phyloP scores from a whole-genome alignment of 305 asterid genomes.

The Fraxinus latifolia region DNA sequence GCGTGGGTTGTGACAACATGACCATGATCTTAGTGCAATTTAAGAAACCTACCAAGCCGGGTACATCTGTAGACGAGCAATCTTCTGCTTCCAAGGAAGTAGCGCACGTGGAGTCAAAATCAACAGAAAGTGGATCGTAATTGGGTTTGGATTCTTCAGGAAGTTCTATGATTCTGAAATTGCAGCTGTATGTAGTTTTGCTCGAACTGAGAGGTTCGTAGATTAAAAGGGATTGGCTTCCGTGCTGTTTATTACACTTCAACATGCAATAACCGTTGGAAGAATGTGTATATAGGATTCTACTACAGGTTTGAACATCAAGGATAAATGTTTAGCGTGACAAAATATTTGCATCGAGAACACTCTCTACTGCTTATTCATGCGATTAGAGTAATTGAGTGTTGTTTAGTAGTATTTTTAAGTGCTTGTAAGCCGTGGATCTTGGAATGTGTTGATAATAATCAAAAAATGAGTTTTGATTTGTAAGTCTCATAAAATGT shows the following conservation, averaged over 20 bases:
- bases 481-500: neutral
- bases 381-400: neutral
- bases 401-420: neutral
- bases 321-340: neutral
- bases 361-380: neutral
- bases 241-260: neutral
- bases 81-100: conserved; percentile 32
- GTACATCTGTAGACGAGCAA: conserved; percentile 29
- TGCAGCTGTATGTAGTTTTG: conserved; percentile 19
- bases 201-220: neutral
- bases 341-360: neutral
- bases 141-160: neutral
- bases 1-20: conserved; percentile 97
- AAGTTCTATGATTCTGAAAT: neutral
- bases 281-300: conserved; percentile 3
- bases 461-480: neutral
- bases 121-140: conserved; percentile 26
- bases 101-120: conserved; percentile 15
- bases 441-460: neutral
- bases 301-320: conserved; percentile 3
- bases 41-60: conserved; percentile 44
- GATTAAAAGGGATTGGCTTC: neutral
- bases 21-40: conserved; percentile 88
- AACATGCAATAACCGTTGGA: neutral
- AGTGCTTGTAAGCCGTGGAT: neutral